Evolutionary conservation across 2,329 filamentous ascomycete species (phyloP), one percentile per base, ranked within the genome.

Genomic region (Apiospora koreana): DNA sequence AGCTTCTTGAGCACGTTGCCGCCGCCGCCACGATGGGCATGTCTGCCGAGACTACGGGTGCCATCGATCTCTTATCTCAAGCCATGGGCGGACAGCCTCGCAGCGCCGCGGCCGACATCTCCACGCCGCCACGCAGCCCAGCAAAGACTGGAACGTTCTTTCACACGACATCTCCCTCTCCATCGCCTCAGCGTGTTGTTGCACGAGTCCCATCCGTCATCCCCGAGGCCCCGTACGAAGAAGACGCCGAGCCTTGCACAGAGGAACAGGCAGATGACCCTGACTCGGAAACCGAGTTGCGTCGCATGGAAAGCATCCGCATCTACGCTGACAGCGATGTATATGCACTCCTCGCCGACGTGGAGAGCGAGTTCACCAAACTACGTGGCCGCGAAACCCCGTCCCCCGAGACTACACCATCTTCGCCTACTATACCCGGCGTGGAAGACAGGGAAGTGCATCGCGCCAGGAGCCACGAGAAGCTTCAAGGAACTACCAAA

Each of bases 1-100:
- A 94, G 84, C 84, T 95, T 16, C 86, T 95, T 3, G 93, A 95
- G 80, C 93, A 95, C 77, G 90, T 95, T 68, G 93, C 93, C 65
- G 93, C 92, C 21, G 91, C 92, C 2, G 83, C 88, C 68, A 88
- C 88, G 8, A 83, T 92, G 16, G 79, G 82, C 42, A 66, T 77
- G 21, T 75, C 77, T 16, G 69, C 75, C 18, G 75, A 77, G 14
- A 70, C 75, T 54, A 74, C 79, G 25, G 74, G 81, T 21, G 73
- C 79, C 10, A 77, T 78, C 28, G 83, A 85, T 72, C 81, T 80
- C 65, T 77, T 83, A 68, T 83, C 85, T 70, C 79, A 82, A 64
- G 81, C 80, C 66, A 81, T 83, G 77, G 82, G 81, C 28, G 77
- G 83, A 16, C 79, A 81, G 45, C 74, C 81, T 69, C 77, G 82